These are phyloP conservation scores for Coniophora puteana DNA, from an alignment of 1,284 basidiomycete genomes.

Conservation along the genomic window DNA sequence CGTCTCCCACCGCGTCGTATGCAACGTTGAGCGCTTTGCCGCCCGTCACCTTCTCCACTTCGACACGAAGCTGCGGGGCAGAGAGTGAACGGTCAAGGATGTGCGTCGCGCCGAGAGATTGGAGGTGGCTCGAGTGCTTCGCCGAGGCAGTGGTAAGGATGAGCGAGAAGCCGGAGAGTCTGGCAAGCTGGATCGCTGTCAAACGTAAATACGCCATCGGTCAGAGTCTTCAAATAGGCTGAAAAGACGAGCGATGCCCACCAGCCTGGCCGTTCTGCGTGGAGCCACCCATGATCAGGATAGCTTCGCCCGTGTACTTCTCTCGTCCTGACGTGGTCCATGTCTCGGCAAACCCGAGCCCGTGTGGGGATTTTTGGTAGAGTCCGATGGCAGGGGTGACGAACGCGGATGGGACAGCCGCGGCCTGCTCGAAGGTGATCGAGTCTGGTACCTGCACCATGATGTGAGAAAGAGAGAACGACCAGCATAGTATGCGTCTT, in stretches of 20 bases:
- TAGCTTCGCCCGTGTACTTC: slow-evolving; percentile 33
- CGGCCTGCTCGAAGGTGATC: slow-evolving; percentile 28
- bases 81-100: slow-evolving; percentile 8
- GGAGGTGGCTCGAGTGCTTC: slow-evolving; percentile 9
- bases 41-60: not conserved
- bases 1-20: slow-evolving; percentile 1
- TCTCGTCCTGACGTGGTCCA: slow-evolving; percentile 30
- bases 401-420: slow-evolving; percentile 26
- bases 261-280: slow-evolving; percentile 44
- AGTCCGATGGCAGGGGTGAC: slow-evolving; percentile 29
- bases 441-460: slow-evolving; percentile 30
- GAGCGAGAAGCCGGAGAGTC: slow-evolving; percentile 31
- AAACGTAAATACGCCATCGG: not conserved
- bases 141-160: slow-evolving; percentile 31
- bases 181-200: slow-evolving; percentile 34
- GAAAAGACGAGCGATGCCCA: slow-evolving; percentile 11
- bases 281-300: slow-evolving; percentile 42
- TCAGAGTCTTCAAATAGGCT: not conserved
- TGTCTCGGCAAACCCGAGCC: slow-evolving; percentile 28
- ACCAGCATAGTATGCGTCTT: not conserved
- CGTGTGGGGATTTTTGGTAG: slow-evolving; percentile 25
- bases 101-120: slow-evolving; percentile 13
- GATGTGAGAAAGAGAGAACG: slow-evolving; percentile 10
- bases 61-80: not conserved
- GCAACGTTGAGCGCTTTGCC: not conserved